Percentiles rank a stretch among this genome's conserved stretches.
Conservation (phyloP, 2,329 filamentous ascomycete species). For the Cryphonectria japonica region DNA sequence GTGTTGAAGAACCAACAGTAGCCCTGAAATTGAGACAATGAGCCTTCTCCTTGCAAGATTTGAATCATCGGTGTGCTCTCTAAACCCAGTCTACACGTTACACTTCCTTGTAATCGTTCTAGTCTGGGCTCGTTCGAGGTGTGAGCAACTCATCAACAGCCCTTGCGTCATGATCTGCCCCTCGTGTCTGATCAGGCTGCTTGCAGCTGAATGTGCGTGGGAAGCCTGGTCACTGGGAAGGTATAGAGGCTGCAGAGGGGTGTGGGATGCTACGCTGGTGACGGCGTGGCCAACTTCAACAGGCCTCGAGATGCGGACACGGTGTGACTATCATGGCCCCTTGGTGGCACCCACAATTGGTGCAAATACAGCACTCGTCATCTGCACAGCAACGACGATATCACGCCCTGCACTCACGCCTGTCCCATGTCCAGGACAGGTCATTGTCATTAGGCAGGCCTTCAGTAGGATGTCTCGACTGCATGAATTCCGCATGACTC, state of each 20-base stretch:
- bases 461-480: slow-evolving; percentile 3
- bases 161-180: background rate
- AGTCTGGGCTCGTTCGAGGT: background rate
- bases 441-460: background rate
- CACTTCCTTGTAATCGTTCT: background rate
- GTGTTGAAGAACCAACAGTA: slow-evolving; percentile 14
- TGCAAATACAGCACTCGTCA: background rate
- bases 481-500: background rate
- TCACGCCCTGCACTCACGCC: background rate
- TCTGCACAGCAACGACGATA: slow-evolving; percentile 7
- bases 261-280: slow-evolving; percentile 15
- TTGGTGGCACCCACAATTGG: background rate
- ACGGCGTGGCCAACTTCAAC: background rate
- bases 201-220: background rate
- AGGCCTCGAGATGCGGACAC: background rate
- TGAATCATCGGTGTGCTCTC: background rate
- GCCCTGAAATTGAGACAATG: background rate
- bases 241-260: background rate
- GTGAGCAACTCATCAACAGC: background rate
- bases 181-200: background rate
- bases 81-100: background rate
- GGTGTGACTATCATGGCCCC: background rate
- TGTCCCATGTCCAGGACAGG: background rate
- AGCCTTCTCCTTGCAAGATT: background rate
- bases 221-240: background rate